Base-by-base conservation (phyloP, 164 flowering plant genomes). In the Piper longum region DNA sequence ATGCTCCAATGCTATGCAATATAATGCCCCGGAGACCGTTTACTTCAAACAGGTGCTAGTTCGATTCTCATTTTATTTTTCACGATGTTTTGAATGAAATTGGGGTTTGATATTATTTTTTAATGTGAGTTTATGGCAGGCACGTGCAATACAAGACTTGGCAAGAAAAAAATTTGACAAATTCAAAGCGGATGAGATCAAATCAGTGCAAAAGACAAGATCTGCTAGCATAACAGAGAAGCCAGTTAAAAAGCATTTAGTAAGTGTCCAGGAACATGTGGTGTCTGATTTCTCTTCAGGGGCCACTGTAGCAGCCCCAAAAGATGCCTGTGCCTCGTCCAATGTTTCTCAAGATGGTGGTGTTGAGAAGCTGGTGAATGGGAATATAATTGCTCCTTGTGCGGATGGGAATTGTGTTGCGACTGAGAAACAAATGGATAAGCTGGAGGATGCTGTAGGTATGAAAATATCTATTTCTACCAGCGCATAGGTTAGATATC, bases 1-100 rank as follows among this genome's bases (percentile, higher is more conserved):
- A 55, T 88, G 98, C 78, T 73, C 95, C 55, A 93, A 93, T 76
- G 97, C 99, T 19, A 93, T 90, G 99, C 92, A 80, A 72, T 93
- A 93, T 73, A 93, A 93, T 82, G 75, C 91, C 18, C 78, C 99
- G 42, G 97, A 88, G 36, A 90, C 99, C 26, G 64, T 93, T 65
- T 93, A 93, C 77, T 66, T 82, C 68, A 93, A 79, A 66, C 99
- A 93, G 95, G 99, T 88, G 77, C 40, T 45, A 54, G 16, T 45
- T 4, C 62, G 60, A 62, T 18, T 2, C 2, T 13, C 14, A 44
- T 17, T 41, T 41, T 14, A 4, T 5, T 56, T 1, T 64, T 19
- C 8, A 60, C 16, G 41, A 18, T 42, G 52, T 71, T 54, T 4
- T 48, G 43, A 52, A 14, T 11, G 17, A 18, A 56, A 16, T 61